Evolutionary conservation across 805 yeast genomes (phyloP).

Genomic region (Isabelozyma heimii): DNA sequence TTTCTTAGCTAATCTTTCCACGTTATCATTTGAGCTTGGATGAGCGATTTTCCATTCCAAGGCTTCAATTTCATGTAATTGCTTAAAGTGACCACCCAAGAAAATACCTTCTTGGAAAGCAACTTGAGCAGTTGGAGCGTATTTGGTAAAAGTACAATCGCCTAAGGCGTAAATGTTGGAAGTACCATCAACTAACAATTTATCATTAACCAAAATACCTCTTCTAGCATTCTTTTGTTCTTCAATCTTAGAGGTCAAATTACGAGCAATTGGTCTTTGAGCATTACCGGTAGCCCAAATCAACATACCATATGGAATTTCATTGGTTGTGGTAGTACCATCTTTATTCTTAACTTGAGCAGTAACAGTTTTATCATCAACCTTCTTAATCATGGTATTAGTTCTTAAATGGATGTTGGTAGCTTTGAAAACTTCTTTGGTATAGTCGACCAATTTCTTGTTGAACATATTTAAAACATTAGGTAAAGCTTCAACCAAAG

Average conservation of each 20-base stretch:
- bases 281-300: constrained; percentile 99
- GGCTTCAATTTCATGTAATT: constrained; percentile 59
- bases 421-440: constrained; percentile 69
- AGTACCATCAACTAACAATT: constrained; percentile 78
- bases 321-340: constrained; percentile 58
- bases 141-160: constrained; percentile 89
- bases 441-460: constrained; percentile 68
- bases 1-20: constrained; percentile 46
- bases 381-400: constrained; percentile 86
- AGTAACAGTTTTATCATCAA: constrained; percentile 64
- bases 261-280: constrained; percentile 70
- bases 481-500: constrained; percentile 88
- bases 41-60: constrained; percentile 44
- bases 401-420: constrained; percentile 72
- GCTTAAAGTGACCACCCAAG: constrained; percentile 70
- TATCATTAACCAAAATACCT: constrained; percentile 84
- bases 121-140: constrained; percentile 96
- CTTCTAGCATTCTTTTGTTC: constrained; percentile 84
- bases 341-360: constrained; percentile 64
- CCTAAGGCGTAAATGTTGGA: constrained; percentile 85
- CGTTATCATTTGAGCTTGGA: constrained; percentile 39
- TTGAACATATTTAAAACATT: constrained; percentile 78
- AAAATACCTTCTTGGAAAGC: constrained; percentile 92
- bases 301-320: constrained; percentile 84
- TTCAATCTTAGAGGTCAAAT: constrained; percentile 65